Percentiles rank a stretch among this genome's conserved stretches.
These are phyloP conservation scores for Penicillium robsamsonii DNA, from an alignment of 495 filamentous ascomycete species.

Conservation along the genomic window DNA sequence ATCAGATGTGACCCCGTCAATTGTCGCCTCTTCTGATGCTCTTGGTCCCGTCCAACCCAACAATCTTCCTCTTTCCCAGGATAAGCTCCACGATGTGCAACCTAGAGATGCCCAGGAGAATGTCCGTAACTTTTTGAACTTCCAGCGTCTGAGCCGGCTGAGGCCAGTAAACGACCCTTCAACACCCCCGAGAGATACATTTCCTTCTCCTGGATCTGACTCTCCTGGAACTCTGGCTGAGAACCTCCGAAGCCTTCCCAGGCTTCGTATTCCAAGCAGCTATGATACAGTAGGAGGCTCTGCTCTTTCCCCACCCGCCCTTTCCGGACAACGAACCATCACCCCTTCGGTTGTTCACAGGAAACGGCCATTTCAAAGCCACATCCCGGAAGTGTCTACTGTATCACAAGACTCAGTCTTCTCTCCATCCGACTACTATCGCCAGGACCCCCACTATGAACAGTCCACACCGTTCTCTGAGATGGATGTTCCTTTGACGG, in stretches of 20 bases:
- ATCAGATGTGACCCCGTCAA: slow-evolving; percentile 57
- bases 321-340: not conserved
- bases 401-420: too few species aligned
- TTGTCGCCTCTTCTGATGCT: slow-evolving; percentile 87
- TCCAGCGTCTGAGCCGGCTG: slow-evolving; percentile 59
- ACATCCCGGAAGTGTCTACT: too few species aligned
- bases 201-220: slow-evolving; percentile 42
- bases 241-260: slow-evolving; percentile 55
- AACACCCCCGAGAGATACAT: slow-evolving; percentile 43
- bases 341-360: not conserved
- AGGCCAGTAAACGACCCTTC: slow-evolving; percentile 39
- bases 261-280: slow-evolving; percentile 27
- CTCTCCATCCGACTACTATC: not conserved
- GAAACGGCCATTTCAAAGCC: not conserved
- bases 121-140: slow-evolving; percentile 80
- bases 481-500: slow-evolving; percentile 83
- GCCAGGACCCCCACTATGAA: too few species aligned
- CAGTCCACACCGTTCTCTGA: slow-evolving; percentile 55
- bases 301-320: too few species aligned
- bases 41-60: slow-evolving; percentile 57
- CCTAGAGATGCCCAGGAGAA: slow-evolving; percentile 84
- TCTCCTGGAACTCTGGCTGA: slow-evolving; percentile 10
- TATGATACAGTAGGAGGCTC: too few species aligned
- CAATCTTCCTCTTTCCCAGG: slow-evolving; percentile 63
- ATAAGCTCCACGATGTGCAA: slow-evolving; percentile 63